These are phyloP conservation scores for Lodderomyces metapsilosis DNA, from an alignment of 1,139 yeast genomes.

Conservation along the genomic window DNA sequence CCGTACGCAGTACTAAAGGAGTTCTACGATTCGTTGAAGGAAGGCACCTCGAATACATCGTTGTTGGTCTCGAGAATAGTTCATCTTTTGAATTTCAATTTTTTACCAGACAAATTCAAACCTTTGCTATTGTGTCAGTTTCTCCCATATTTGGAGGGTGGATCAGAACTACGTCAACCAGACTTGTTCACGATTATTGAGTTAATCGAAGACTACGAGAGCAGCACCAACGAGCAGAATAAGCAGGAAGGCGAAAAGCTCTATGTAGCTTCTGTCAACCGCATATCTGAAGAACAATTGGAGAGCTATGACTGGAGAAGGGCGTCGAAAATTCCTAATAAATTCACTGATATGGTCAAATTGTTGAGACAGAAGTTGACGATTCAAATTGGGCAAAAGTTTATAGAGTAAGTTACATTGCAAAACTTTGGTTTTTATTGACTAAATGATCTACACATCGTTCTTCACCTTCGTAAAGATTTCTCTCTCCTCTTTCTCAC, in stretches of 20 bases:
- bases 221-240: constrained; percentile 23
- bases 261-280: constrained; percentile 30
- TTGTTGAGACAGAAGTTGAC: constrained; percentile 33
- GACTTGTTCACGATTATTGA: constrained; percentile 50
- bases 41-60: constrained; percentile 18
- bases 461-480: not conserved
- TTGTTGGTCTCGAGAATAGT: constrained; percentile 33
- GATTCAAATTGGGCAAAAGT: constrained; percentile 40
- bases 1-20: constrained; percentile 70
- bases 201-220: constrained; percentile 48
- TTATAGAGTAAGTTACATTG: constrained; percentile 19
- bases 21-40: constrained; percentile 35
- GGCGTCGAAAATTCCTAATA: constrained; percentile 11
- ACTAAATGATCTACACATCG: not conserved
- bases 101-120: constrained; percentile 59
- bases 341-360: constrained; percentile 14
- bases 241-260: constrained; percentile 30
- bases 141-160: constrained; percentile 39
- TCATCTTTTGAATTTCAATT: constrained; percentile 60
- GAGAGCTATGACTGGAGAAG: constrained; percentile 37
- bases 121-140: constrained; percentile 52
- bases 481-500: not conserved
- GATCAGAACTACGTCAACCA: constrained; percentile 31
- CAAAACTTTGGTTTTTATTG: not conserved
- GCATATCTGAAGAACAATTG: constrained; percentile 18